Conservation (phyloP, 108 stramenopile genomes). For the Skeletonema grethae region DNA sequence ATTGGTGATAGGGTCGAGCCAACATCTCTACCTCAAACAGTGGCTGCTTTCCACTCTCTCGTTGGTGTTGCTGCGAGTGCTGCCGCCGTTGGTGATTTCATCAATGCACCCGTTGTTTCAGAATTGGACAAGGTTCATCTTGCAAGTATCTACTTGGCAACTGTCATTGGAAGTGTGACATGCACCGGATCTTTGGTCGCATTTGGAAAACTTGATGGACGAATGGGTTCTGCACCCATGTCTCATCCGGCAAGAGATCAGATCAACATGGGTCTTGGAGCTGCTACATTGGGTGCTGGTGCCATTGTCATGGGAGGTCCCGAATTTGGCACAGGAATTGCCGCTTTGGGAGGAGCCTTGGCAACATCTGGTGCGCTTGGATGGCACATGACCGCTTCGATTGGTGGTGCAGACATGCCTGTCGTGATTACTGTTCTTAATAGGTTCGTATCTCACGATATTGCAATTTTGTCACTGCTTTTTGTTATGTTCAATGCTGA, state of each 20-base stretch:
- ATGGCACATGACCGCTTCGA: conserved; percentile 94
- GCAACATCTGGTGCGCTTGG: conserved; percentile 90
- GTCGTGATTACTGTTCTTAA: conserved; percentile 99
- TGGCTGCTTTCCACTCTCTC: conserved; percentile 97
- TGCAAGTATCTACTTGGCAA: conserved; percentile 92
- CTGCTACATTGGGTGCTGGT: conserved; percentile 88
- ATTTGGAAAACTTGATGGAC: conserved; percentile 97
- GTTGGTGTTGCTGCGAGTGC: conserved; percentile 94
- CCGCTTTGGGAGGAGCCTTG: conserved; percentile 83
- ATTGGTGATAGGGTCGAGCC: conserved; percentile 92
- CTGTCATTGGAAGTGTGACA: conserved; percentile 96
- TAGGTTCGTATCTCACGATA: no score
- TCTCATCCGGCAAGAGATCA: conserved; percentile 75
- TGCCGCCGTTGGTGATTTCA: conserved; percentile 89
- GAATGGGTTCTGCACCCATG: conserved; percentile 75
- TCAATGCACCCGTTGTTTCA: conserved; percentile 71
- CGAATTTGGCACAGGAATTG: conserved; percentile 74
- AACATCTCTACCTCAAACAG: conserved; percentile 97
- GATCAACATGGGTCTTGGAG: conserved; percentile 94
- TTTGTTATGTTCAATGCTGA: no score
- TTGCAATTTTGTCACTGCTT: no score
- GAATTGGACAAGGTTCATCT: conserved; percentile 83
- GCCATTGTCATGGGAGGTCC: conserved; percentile 83
- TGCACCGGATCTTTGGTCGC: conserved; percentile 98
- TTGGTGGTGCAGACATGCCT: conserved; percentile 99